Evolutionary conservation across 2,329 filamentous ascomycete genomes (phyloP).

Genomic region (Alternaria incomplexa): DNA sequence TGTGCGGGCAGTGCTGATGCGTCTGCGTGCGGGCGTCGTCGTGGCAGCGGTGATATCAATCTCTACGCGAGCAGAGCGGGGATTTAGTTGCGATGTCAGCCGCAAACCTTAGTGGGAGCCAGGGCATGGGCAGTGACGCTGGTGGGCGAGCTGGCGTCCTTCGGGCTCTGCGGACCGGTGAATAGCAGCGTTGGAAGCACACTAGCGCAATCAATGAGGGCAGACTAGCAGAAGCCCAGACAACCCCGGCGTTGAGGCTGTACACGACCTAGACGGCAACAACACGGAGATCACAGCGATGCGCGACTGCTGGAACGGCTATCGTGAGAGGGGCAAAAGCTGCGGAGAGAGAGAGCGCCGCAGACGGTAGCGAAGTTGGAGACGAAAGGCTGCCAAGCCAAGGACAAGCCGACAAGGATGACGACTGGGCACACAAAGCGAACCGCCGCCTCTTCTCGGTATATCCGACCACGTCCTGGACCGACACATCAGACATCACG

Average conservation of each 20-base stretch:
- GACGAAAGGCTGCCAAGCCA: slow-evolving; percentile 15
- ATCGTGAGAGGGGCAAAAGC: not conserved
- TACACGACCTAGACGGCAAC: not conserved
- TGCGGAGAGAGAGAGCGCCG: slow-evolving; percentile 1
- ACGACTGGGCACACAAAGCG: slow-evolving; percentile 11
- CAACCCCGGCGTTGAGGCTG: slow-evolving; percentile 10
- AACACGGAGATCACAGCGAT: not conserved
- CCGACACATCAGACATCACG: not conserved
- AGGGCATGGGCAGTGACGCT: slow-evolving; percentile 25
- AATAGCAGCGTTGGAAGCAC: slow-evolving; percentile 28
- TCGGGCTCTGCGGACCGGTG: slow-evolving; percentile 34
- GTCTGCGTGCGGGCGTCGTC: slow-evolving; percentile 15
- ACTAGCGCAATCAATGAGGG: slow-evolving; percentile 23
- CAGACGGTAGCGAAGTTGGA: slow-evolving; percentile 13
- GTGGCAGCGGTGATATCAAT: slow-evolving; percentile 30
- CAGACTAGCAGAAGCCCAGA: slow-evolving; percentile 21
- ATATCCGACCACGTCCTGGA: not conserved
- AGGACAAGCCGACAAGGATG: slow-evolving; percentile 17
- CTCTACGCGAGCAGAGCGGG: slow-evolving; percentile 32
- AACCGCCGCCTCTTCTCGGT: not conserved
- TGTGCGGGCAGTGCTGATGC: slow-evolving; percentile 24
- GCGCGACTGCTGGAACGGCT: not conserved
- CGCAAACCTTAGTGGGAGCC: slow-evolving; percentile 31
- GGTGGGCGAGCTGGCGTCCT: slow-evolving; percentile 21
- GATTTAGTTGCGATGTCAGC: slow-evolving; percentile 21